phyloP scores from a whole-genome alignment of 75 land plant genomes.

The Selaginella tamariscina region DNA sequence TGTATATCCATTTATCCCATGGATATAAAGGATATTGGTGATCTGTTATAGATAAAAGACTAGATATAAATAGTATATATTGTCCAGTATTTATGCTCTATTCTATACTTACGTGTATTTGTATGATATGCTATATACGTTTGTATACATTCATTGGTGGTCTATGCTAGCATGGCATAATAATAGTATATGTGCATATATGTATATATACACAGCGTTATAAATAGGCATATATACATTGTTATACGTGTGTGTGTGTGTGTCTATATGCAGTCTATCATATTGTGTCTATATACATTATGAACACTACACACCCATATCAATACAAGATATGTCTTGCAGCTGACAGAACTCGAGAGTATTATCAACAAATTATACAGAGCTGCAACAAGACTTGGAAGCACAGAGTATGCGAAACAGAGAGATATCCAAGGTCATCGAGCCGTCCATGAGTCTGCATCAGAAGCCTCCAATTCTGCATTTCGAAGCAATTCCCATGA shows the following conservation, averaged over 20 bases:
- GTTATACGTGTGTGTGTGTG: background rate
- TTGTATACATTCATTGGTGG: too few species aligned
- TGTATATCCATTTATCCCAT: too few species aligned
- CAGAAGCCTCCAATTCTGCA: constrained; percentile 3
- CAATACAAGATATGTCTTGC: background rate
- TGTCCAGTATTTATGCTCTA: too few species aligned
- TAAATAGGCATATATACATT: background rate
- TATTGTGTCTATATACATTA: background rate
- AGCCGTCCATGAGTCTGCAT: background rate
- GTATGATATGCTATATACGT: too few species aligned
- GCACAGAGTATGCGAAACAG: constrained; percentile 11
- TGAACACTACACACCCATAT: background rate
- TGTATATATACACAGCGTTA: background rate
- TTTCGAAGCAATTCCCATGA: constrained; percentile 15
- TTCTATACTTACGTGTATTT: too few species aligned
- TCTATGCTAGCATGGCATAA: too few species aligned
- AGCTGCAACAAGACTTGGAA: constrained; percentile 58
- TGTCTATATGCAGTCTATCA: background rate
- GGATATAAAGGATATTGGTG: too few species aligned
- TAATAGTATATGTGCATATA: too few species aligned
- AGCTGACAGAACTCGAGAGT: constrained; percentile 84
- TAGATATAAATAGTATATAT: too few species aligned
- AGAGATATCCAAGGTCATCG: constrained; percentile 10
- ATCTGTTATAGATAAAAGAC: too few species aligned
- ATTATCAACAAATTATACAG: constrained; percentile 67